Percentiles rank a stretch among this genome's conserved stretches.
These are phyloP conservation scores for Torulaspora gathmanii DNA, from an alignment of 805 yeast genomes.

Conservation along the genomic window DNA sequence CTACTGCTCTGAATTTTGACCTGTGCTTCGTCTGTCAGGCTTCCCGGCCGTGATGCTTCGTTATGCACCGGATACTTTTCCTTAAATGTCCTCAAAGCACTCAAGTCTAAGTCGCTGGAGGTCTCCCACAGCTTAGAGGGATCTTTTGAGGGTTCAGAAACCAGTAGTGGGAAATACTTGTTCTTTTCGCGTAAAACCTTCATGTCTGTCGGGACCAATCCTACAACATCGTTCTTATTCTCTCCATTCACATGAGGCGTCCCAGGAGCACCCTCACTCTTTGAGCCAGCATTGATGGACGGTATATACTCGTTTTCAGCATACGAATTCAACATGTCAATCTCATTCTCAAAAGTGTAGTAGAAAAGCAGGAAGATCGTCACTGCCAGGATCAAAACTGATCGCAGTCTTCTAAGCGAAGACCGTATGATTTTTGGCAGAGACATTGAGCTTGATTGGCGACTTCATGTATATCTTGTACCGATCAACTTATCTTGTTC, in stretches of 20 bases:
- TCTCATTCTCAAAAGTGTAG: slow-evolving; percentile 36
- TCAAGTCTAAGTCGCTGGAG: slow-evolving; percentile 11
- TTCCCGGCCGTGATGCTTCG: slow-evolving; percentile 25
- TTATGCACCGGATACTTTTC: slow-evolving; percentile 28
- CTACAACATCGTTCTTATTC: slow-evolving; percentile 3
- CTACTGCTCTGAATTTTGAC: slow-evolving; percentile 31
- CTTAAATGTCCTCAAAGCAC: slow-evolving; percentile 22
- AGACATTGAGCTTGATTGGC: slow-evolving; percentile 9
- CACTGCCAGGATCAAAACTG: slow-evolving; percentile 27
- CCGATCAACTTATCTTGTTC: neutral
- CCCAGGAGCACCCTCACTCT: neutral
- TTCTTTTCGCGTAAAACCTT: slow-evolving; percentile 33
- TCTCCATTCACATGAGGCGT: neutral
- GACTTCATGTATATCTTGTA: neutral
- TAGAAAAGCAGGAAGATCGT: slow-evolving; percentile 34
- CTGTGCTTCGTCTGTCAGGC: slow-evolving; percentile 5
- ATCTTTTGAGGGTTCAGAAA: slow-evolving; percentile 23
- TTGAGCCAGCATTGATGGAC: slow-evolving; percentile 20
- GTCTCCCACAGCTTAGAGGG: slow-evolving; percentile 16
- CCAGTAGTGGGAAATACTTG: slow-evolving; percentile 38
- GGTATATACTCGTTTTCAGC: slow-evolving; percentile 37
- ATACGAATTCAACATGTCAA: slow-evolving; percentile 34
- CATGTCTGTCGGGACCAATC: slow-evolving; percentile 21
- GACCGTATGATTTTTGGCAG: slow-evolving; percentile 16
- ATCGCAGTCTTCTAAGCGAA: slow-evolving; percentile 21